A percentile compares a stretch with the other conserved stretches of the same genome.
Evolutionary conservation across 805 yeast species (phyloP).

Genomic region (Candida orba): DNA sequence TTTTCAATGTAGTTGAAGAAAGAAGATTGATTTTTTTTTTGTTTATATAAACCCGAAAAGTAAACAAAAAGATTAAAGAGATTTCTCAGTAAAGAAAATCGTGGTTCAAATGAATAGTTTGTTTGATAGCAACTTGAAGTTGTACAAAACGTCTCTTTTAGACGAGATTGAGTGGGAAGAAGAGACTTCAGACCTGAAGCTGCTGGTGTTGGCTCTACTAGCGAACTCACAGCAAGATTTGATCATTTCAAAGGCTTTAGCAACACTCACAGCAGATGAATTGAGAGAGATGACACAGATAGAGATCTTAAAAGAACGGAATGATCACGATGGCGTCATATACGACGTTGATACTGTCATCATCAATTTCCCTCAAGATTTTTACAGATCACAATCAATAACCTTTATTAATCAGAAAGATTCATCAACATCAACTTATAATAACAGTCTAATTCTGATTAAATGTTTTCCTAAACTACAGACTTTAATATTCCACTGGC

Average conservation of each 20-base stretch:
- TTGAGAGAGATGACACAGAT: slow-evolving; percentile 13
- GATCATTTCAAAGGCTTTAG: slow-evolving; percentile 13
- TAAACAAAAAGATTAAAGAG: too few species aligned
- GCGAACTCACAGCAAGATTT: slow-evolving; percentile 19
- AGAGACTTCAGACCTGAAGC: slow-evolving; percentile 11
- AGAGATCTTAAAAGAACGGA: slow-evolving; percentile 2
- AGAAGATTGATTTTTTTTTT: not conserved
- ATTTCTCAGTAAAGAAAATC: too few species aligned
- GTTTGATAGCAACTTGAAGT: slow-evolving; percentile 13
- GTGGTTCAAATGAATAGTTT: slow-evolving; percentile 14
- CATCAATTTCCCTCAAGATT: slow-evolving; percentile 16
- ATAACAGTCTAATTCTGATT: slow-evolving; percentile 10
- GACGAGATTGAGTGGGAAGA: slow-evolving; percentile 7
- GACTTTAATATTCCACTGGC: slow-evolving; percentile 22
- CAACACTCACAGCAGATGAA: slow-evolving; percentile 12
- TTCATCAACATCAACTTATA: not conserved
- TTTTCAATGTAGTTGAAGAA: too few species aligned
- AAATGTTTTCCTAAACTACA: slow-evolving; percentile 13
- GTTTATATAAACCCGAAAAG: not conserved
- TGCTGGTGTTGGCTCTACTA: slow-evolving; percentile 17
- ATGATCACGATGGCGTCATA: not conserved
- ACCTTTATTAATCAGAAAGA: slow-evolving; percentile 7
- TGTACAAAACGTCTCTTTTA: slow-evolving; percentile 11
- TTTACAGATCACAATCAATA: slow-evolving; percentile 15
- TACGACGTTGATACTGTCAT: slow-evolving; percentile 7